Evolutionary conservation across 305 asterid species (phyloP).

Genomic region (Solanum aculeatissimum): DNA sequence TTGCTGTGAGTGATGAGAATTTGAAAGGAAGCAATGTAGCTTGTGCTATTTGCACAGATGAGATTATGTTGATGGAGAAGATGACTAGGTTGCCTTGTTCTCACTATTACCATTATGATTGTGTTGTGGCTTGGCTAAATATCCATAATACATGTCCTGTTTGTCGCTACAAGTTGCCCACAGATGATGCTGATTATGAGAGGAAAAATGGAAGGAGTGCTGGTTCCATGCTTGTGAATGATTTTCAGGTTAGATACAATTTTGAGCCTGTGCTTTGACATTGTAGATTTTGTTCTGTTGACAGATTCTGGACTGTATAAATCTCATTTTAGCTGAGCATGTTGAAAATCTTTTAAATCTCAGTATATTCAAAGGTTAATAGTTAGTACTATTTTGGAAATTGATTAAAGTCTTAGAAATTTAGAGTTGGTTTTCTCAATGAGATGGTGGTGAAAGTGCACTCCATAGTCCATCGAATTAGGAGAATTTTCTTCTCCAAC

Average conservation of each 20-base stretch:
- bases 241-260: conserved; percentile 44
- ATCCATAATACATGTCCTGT: conserved; percentile 54
- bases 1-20: conserved; percentile 39
- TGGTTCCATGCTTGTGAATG: conserved; percentile 17
- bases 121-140: conserved; percentile 72
- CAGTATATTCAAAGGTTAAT: not conserved
- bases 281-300: not conserved
- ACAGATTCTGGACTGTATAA: not conserved
- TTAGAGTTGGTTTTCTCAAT: not conserved
- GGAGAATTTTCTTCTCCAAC: not conserved
- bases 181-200: conserved; percentile 73
- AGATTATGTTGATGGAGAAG: conserved; percentile 33
- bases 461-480: not conserved
- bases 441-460: not conserved
- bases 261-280: conserved; percentile 44
- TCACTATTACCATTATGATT: conserved; percentile 63
- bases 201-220: conserved; percentile 23
- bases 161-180: conserved; percentile 36
- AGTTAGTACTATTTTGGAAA: not conserved
- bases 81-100: conserved; percentile 55
- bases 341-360: not conserved
- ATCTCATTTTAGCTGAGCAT: not conserved
- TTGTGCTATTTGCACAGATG: conserved; percentile 89
- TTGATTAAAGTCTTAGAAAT: not conserved
- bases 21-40: conserved; percentile 10